Base-by-base conservation (phyloP, 1,139 yeast genomes). In the Geotrichum citri-aurantii region DNA sequence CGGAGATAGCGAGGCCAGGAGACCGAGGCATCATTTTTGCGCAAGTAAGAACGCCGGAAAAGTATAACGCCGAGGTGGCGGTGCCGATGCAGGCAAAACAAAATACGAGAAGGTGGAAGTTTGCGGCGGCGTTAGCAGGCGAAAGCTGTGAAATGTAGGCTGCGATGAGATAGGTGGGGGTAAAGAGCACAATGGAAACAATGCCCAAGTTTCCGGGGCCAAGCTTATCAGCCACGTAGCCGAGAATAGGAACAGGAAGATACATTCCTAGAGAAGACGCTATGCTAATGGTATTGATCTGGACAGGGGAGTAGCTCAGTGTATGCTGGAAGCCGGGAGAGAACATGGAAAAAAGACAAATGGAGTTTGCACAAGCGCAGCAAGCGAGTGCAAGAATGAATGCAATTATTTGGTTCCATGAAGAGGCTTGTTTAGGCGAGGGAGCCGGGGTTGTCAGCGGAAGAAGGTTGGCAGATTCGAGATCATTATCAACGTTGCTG, bases 261-360 rank as follows among this genome's bases (percentile, higher is more conserved):
- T 92, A 93, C 83, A 88, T 84, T 1, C 97, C 97, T 57, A 88
- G 73, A 33, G 88, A 87, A 48, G 88, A 83, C 26, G 83, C 77
- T 48, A 92, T 86, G 4, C 95, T 87, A 24, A 93, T 83, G 61
- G 83, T 73, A 73, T 92, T 92, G 68, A 90, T 83, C 65, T 89
- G 82, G 59, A 88, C 76, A 64, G 88, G 88, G 1, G 84, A 72
- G 67, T 87, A 84, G 3, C 83, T 81, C 56, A 86, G 75, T 19
- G 75, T 71, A 17, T 75, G 71, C 64, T 84, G 85, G 68, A 93
- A 81, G n/a, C 86, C 81, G 23, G 88, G 81, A 14, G 96, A 83
- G 71, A 86, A 91, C 54, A 93, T 76, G 19, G 96, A 85, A 69
- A 90, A 89, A 42, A 91, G 77, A 61, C 89, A 78, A 59, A 91